Conservation (phyloP, 2,329 filamentous ascomycete species). For the Setomelanomma holmii region DNA sequence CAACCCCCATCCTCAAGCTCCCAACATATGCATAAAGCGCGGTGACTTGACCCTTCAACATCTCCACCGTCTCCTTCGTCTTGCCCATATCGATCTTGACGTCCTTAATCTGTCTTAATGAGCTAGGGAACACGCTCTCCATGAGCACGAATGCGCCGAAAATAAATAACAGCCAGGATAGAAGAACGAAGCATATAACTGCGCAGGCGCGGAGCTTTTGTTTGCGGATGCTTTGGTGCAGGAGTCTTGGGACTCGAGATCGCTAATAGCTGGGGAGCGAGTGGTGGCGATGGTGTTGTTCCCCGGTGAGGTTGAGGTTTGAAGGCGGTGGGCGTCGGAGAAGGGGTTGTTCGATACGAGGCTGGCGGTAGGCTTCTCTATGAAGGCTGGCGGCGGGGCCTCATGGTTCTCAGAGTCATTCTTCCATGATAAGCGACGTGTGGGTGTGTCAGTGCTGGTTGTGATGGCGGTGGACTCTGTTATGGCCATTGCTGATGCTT, state of each 20-base stretch:
- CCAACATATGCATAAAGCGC: not conserved
- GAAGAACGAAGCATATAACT: not conserved
- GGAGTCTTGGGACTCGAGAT: not conserved
- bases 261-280: not conserved
- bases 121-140: not conserved
- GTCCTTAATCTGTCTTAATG: not conserved
- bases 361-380: not conserved
- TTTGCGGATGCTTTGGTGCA: not conserved
- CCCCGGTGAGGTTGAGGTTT: too few relatives aligned
- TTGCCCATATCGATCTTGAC: not conserved
- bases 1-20: not conserved
- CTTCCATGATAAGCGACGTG: conserved; percentile 1
- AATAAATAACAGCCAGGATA: not conserved
- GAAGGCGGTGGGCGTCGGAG: not conserved
- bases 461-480: not conserved
- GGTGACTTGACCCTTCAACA: not conserved
- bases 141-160: not conserved
- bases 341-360: not conserved
- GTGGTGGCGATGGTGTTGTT: not conserved
- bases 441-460: not conserved
- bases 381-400: not conserved
- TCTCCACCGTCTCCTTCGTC: not conserved
- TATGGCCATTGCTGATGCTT: not conserved
- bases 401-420: not conserved
- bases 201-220: not conserved